Evolutionary conservation across 2,329 filamentous ascomycete genomes (phyloP).

Genomic region (Samsoniella hepiali): DNA sequence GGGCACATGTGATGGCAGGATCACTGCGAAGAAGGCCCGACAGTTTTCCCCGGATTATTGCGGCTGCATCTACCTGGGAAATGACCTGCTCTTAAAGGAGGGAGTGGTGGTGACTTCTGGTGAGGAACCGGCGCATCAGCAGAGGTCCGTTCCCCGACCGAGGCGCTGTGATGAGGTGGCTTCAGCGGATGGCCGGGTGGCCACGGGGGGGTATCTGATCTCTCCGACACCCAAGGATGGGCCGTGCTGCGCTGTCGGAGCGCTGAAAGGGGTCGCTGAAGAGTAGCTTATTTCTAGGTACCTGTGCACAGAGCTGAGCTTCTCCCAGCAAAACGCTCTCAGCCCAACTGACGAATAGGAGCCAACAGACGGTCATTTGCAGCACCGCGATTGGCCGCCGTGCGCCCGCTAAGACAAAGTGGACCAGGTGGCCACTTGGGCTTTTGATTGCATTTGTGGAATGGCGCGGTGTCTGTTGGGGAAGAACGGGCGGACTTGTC

Average conservation of each 20-base stretch:
- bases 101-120: not conserved
- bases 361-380: conserved; percentile 9
- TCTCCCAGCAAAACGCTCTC: not conserved
- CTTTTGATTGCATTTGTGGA: conserved; percentile 14
- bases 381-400: not conserved
- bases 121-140: not conserved
- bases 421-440: not conserved
- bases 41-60: conserved; percentile 2
- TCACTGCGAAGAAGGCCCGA: not conserved
- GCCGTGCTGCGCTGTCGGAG: not conserved
- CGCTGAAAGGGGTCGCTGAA: not conserved
- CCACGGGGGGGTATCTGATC: not conserved
- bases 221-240: not conserved
- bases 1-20: not conserved
- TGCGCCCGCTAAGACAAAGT: conserved; percentile 3
- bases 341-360: conserved; percentile 9
- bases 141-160: not conserved
- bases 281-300: not conserved
- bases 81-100: not conserved
- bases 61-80: not conserved
- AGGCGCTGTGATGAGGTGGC: not conserved
- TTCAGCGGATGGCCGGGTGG: conserved; percentile 4
- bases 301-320: not conserved
- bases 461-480: conserved; percentile 6
- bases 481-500: not conserved